Evolutionary conservation across 2,329 filamentous ascomycete genomes (phyloP), one percentile per base, ranked within the genome.

Genomic region (Aspergillus pseudoterreus): DNA sequence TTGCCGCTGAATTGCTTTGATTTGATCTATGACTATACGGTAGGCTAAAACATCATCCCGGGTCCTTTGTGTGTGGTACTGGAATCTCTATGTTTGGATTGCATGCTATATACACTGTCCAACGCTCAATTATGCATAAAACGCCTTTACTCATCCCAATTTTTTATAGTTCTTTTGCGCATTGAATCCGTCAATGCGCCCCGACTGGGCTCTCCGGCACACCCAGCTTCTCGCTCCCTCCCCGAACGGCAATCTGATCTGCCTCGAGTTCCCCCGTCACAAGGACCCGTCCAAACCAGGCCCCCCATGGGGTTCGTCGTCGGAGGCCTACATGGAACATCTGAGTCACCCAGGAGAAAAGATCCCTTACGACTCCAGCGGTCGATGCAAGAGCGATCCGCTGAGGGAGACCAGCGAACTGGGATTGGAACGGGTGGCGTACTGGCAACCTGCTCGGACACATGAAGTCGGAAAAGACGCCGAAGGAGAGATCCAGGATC

Each of bases 241-340:
- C 1, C 68, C 67, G 3, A 55, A 54, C 2, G 82, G 82, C 5
- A 71, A 74, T 45, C 72, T 86, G 49, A 75, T 86, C 45, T 85
- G 83, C 70, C 79, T 95, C 55, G 90, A 95, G 67, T 95, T 87
- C 67, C 90, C 90, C 9, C 83, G 86, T 1, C 79, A 82, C 55
- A 94, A 92, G 67, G 78, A 82, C 39, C 79, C 85, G 9, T 76
- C 75, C 10, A 76, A 79, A 9, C 78, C 78, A 9, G 90, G 90
- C 0, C 90, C 90, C 11, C 90, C 90, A 1, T 92, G 82, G 78
- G 83, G 84, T 6, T 71, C 89, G 38, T 81, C 82, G 11, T 80
- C 87, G 1, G 80, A 83, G 54, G 81, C 88, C 24, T 94, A 95
- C 68, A 74, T 84, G 61, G 84, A 83, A 55, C 84, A 92, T 60